Evolutionary conservation across 768 basidiomycete genomes (phyloP).

Genomic region (Russula vinacea): DNA sequence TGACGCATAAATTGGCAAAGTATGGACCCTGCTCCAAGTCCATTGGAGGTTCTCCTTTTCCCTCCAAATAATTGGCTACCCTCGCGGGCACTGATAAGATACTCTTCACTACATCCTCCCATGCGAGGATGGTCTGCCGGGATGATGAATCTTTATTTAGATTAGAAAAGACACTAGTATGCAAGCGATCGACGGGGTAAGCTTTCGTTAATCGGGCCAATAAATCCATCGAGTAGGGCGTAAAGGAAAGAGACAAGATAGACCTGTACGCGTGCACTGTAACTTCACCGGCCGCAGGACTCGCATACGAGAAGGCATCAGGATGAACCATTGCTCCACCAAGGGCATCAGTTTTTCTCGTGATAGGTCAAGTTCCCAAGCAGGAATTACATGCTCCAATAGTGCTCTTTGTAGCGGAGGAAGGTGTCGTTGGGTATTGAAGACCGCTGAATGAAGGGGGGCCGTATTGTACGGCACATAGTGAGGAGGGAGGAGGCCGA

Average conservation of each 20-base stretch:
- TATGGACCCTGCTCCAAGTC: conserved; percentile 56
- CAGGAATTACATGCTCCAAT: conserved; percentile 60
- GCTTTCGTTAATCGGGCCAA: conserved; percentile 53
- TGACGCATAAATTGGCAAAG: conserved; percentile 50
- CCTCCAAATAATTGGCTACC: conserved; percentile 66
- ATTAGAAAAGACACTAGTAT: conserved; percentile 48
- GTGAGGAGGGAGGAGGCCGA: conserved; percentile 58
- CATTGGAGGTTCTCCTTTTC: conserved; percentile 43
- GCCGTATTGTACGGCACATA: conserved; percentile 46
- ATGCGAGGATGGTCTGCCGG: conserved; percentile 42
- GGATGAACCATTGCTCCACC: conserved; percentile 70
- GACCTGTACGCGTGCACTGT: conserved; percentile 62
- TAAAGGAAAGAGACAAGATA: conserved; percentile 51
- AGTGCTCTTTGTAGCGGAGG: conserved; percentile 63
- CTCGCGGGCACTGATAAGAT: conserved; percentile 68
- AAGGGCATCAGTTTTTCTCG: conserved; percentile 47
- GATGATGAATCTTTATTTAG: conserved; percentile 24
- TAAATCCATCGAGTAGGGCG: conserved; percentile 49
- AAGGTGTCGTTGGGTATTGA: conserved; percentile 40
- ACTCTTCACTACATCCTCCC: conserved; percentile 76
- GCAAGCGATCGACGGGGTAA: conserved; percentile 70
- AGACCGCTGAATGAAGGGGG: conserved; percentile 37
- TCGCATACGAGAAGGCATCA: conserved; percentile 52
- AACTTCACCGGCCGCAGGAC: conserved; percentile 49
- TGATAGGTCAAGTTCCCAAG: conserved; percentile 60